Base-by-base conservation (phyloP, 257 asterid species). In the Prunella vulgaris region DNA sequence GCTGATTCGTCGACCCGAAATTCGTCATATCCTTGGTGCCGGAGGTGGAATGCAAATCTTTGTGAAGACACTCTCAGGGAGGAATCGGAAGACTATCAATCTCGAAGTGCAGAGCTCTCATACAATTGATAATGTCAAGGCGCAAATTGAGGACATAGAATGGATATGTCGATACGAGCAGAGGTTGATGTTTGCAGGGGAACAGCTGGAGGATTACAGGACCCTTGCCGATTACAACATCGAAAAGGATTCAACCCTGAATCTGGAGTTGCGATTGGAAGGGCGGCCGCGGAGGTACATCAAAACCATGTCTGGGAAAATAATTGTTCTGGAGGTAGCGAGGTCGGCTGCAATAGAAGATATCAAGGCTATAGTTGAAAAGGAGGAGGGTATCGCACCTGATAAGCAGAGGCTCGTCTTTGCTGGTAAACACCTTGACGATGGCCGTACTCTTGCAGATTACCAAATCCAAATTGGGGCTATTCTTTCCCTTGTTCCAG, bases 91-190 rank as follows among this genome's bases (percentile, higher is more conserved):
- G 59, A 52, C 59, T 18, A 52, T 52, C 27, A 52, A 27, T 14
- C 59, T 52, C 6, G 59, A 52, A 52, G 59, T 52, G 59, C 25
- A 52, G 20, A 21, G 59, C 59, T 7, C 59, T 52, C 59, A 52
- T n/a, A 52, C 59, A 52, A 18, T 52, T 9, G 59, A 52, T 52
- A 17, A 52, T 52, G 59, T 52, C 14, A 52, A 52, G 59, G 59
- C 59, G 3, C 5, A 52, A 20, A 52, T 52, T 8, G 59, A 52
- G 59, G 59, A 52, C 59, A 20, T 18, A 52, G 59, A 52, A 18
- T 52, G 59, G 59, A 52, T 52, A 17, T 52, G 59, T 18, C 59
- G 59, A 52, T 52, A 52, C 59, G 59, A 52, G 59, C 59, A 52
- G 59, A 52, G 27, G 14, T 52, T 52, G 59, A 52, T 21, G 14